Conservation (phyloP, 495 filamentous ascomycete species). For the Friedmanniomyces endolithicus region DNA sequence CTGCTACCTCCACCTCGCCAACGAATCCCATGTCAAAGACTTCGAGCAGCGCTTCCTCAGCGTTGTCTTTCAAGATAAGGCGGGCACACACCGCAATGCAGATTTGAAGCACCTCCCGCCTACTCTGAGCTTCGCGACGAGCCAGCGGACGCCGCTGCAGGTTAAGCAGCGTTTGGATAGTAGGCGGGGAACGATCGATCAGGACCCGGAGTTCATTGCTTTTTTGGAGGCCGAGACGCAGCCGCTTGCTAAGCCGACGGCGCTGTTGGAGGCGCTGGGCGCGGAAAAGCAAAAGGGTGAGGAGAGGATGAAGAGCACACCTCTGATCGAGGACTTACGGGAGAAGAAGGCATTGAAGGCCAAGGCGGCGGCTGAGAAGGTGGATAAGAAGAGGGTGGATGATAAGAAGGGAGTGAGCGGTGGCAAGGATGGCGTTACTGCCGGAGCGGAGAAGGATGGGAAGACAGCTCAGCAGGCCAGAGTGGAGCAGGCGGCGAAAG, state of each 20-base stretch:
- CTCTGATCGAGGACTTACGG: constrained; percentile 76
- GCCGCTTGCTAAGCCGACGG: constrained; percentile 45
- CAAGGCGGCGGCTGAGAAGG: constrained; percentile 42
- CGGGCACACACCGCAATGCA: constrained; percentile 11
- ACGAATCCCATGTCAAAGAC: constrained; percentile 29
- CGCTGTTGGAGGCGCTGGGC: constrained; percentile 34
- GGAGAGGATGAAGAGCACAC: constrained; percentile 60
- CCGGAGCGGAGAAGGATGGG: constrained; percentile 32
- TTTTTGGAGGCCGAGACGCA: constrained; percentile 82
- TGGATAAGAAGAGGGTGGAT: constrained; percentile 41
- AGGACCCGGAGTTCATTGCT: constrained; percentile 84
- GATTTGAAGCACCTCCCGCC: constrained; percentile 40
- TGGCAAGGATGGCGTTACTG: constrained; percentile 22
- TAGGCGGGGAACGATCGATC: constrained; percentile 88
- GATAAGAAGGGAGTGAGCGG: constrained; percentile 32
- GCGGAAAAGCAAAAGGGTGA: constrained; percentile 41
- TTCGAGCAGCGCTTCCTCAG: constrained; percentile 16
- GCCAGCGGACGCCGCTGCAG: constrained; percentile 57
- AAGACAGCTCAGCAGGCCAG: constrained; percentile 23
- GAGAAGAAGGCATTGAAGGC: constrained; percentile 83
- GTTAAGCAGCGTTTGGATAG: constrained; percentile 62
- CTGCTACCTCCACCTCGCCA: constrained; percentile 64
- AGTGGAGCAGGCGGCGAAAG: constrained; percentile 52
- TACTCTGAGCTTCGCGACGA: constrained; percentile 66
- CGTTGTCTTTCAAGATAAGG: constrained; percentile 47